phyloP scores from a whole-genome alignment of 371 early-diverging fungal genomes.

The Basidiobolus heterosporus region DNA sequence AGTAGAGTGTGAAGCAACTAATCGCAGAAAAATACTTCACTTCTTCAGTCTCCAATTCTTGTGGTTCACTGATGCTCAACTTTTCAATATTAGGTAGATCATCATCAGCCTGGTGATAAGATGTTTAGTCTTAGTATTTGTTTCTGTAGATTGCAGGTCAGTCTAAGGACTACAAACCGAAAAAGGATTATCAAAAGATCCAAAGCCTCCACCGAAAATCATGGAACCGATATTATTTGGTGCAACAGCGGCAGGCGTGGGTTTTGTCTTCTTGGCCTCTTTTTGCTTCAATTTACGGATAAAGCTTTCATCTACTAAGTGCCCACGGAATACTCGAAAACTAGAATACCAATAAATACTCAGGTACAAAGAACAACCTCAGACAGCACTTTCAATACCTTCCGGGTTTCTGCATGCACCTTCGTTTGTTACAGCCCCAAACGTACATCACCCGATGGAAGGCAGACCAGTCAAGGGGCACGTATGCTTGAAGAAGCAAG shows the following conservation, averaged over 20 bases:
- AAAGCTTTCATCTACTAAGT: neutral
- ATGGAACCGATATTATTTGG: too few relatives aligned
- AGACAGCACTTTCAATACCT: slow-evolving; percentile 21
- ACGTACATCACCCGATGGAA: slow-evolving; percentile 61
- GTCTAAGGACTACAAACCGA: neutral
- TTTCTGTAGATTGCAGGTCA: neutral
- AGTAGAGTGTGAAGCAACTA: too few relatives aligned
- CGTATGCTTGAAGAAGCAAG: slow-evolving; percentile 53
- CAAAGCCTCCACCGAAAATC: neutral
- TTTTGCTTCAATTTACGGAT: neutral
- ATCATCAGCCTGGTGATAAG: neutral
- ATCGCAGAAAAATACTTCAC: too few relatives aligned
- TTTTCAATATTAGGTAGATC: neutral
- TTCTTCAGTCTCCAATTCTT: neutral
- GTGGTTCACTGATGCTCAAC: neutral
- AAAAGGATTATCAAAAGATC: neutral
- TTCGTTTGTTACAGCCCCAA: slow-evolving; percentile 55
- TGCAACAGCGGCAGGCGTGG: neutral
- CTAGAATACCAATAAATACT: neutral
- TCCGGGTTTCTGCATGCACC: slow-evolving; percentile 48
- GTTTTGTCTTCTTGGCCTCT: neutral
- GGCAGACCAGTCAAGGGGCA: slow-evolving; percentile 48
- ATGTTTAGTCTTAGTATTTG: slow-evolving; percentile 9
- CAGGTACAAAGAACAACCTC: neutral
- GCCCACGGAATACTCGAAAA: neutral